Percentiles rank a stretch among this genome's conserved stretches.
These are phyloP conservation scores for Umbellularia californica DNA, from an alignment of 164 flowering plant genomes.

Conservation along the genomic window DNA sequence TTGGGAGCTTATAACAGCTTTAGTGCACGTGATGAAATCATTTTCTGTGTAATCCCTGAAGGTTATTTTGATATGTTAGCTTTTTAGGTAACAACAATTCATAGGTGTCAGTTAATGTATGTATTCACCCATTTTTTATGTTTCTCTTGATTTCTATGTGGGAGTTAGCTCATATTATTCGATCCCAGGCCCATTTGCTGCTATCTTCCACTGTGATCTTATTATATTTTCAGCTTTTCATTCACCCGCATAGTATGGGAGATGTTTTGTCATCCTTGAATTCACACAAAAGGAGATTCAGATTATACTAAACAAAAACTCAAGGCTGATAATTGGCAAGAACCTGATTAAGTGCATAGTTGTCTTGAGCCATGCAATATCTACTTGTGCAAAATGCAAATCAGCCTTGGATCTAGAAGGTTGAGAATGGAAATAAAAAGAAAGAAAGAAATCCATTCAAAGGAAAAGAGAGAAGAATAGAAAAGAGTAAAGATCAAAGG, in stretches of 20 bases:
- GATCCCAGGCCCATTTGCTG: background rate
- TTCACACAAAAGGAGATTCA: conserved; percentile 53
- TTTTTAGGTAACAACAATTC: background rate
- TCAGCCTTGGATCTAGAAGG: too few species aligned
- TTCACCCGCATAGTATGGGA: conserved; percentile 55
- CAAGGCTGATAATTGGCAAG: conserved; percentile 49
- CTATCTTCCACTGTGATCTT: background rate
- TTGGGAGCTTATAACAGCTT: conserved; percentile 82
- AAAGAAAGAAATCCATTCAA: too few species aligned
- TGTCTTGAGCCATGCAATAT: too few species aligned
- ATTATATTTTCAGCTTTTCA: background rate
- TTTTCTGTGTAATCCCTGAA: conserved; percentile 65
- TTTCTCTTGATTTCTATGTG: background rate
- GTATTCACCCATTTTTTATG: background rate
- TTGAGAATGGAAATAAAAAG: too few species aligned
- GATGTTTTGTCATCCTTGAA: conserved; percentile 86
- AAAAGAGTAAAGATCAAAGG: too few species aligned
- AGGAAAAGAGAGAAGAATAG: too few species aligned
- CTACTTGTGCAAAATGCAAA: too few species aligned
- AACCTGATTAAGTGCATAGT: too few species aligned
- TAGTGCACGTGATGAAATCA: conserved; percentile 89
- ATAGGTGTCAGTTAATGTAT: background rate
- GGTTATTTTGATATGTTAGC: background rate
- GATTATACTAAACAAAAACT: conserved; percentile 73
- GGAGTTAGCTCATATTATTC: background rate